Percentiles rank a stretch among this genome's conserved stretches.
Evolutionary conservation across 78 protist species (phyloP).

Genomic region (Polysphondylium violaceum): DNA sequence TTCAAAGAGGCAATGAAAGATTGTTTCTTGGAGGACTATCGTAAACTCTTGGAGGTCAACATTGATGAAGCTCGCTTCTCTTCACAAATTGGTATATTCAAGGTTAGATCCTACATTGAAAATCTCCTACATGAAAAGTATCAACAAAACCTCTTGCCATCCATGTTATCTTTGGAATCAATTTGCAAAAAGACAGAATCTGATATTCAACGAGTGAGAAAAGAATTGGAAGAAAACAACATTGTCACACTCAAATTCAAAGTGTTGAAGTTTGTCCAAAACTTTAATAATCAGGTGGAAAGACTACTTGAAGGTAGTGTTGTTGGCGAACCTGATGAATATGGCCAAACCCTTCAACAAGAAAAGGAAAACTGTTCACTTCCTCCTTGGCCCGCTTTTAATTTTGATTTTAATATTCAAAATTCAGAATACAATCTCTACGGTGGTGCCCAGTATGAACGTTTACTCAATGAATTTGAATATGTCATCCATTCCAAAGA

Average conservation of each 20-base stretch:
- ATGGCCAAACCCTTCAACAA: slow-evolving; percentile 79
- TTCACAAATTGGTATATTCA: slow-evolving; percentile 76
- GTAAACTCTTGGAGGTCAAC: slow-evolving; percentile 56
- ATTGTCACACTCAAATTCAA: slow-evolving; percentile 19
- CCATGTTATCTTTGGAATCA: slow-evolving; percentile 55
- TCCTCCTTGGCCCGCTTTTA: slow-evolving; percentile 79
- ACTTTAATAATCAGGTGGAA: slow-evolving; percentile 71
- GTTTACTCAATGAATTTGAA: slow-evolving; percentile 86
- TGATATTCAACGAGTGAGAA: slow-evolving; percentile 57
- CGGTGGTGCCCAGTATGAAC: slow-evolving; percentile 88
- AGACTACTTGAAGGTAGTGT: slow-evolving; percentile 76
- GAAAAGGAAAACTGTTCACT: slow-evolving; percentile 58
- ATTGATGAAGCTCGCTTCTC: slow-evolving; percentile 79
- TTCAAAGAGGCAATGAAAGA: slow-evolving; percentile 79
- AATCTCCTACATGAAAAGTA: slow-evolving; percentile 63
- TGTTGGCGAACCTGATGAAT: slow-evolving; percentile 80
- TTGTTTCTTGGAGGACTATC: slow-evolving; percentile 77
- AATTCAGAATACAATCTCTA: slow-evolving; percentile 69
- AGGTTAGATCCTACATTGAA: slow-evolving; percentile 49
- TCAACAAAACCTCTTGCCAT: slow-evolving; percentile 71
- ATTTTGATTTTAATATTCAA: slow-evolving; percentile 72
- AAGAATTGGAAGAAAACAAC: slow-evolving; percentile 74
- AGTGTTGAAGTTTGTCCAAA: slow-evolving; percentile 45
- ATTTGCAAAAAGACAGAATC: slow-evolving; percentile 60
- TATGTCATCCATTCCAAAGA: slow-evolving; percentile 85